phyloP scores from a whole-genome alignment of 75 land plant genomes.

The Gnetum montanum region DNA sequence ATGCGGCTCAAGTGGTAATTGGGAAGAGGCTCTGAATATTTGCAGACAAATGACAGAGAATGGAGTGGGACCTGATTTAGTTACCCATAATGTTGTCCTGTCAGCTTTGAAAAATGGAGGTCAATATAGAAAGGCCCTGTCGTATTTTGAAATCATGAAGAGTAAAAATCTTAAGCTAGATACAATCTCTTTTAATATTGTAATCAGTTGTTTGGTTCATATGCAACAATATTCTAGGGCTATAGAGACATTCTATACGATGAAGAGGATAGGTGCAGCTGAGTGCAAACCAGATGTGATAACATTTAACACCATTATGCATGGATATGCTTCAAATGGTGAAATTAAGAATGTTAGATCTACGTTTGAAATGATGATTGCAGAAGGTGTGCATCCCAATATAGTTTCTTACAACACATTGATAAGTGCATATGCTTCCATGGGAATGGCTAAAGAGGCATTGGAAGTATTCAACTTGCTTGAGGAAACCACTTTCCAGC shows the following conservation, averaged over 20 bases:
- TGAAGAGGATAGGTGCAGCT: conserved; percentile 44
- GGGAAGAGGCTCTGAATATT: conserved; percentile 78
- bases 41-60: conserved; percentile 90
- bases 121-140: conserved; percentile 67
- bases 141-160: conserved; percentile 71
- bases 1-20: conserved; percentile 78
- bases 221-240: conserved; percentile 66
- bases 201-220: conserved; percentile 69
- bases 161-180: conserved; percentile 52
- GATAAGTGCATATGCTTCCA: conserved; percentile 77
- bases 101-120: conserved; percentile 77
- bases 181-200: conserved; percentile 65
- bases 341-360: conserved; percentile 53
- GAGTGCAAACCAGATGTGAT: conserved; percentile 75
- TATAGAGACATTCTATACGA: conserved; percentile 51
- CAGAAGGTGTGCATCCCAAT: conserved; percentile 75
- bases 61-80: conserved; percentile 92
- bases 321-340: conserved; percentile 72
- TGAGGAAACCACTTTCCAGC: conserved; percentile 34
- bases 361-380: conserved; percentile 77
- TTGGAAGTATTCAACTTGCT: conserved; percentile 43
- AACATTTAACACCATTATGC: conserved; percentile 74
- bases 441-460: conserved; percentile 71
- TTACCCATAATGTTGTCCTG: conserved; percentile 84
- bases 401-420: conserved; percentile 75